Base-by-base conservation (phyloP, 73 alveolate species). In the Stentor coeruleus region DNA sequence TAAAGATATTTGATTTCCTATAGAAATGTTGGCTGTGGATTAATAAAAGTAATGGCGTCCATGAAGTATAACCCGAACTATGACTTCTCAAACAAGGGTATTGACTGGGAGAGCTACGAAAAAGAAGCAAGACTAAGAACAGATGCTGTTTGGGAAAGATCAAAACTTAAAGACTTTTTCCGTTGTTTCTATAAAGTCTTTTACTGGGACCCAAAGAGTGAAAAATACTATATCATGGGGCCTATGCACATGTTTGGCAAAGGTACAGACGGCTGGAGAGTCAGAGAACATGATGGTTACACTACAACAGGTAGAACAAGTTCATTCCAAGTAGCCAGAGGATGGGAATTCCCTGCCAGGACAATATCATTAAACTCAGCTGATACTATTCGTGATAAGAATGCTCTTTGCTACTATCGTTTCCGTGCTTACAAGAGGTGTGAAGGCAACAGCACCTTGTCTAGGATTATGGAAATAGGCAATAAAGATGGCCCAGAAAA, bases 121-220 rank as follows among this genome's bases (percentile, higher is more conserved):
- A 41, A 81, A 38, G 95, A 90, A 49, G 90, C 77, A 76, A 36
- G 86, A 20, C 88, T 90, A 38, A 82, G 95, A 77, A 90, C 95
- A 59, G 95, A 90, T 79, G 92, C 95, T 3, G 93, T 87, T 14
- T 90, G 95, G 95, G 95, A 90, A 59, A 74, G 86, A 49, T 3
- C 86, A 30, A 90, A 90, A 83, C 89, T 90, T 3, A 74, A 82
- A 58, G 95, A 90, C 77, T 59, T 66, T 74, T 90, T 90, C 89
- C 90, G 90, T 74, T 3, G 87, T 26, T 74, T 74, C 38, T 90
- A 90, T 79, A 90, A 90, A 84, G 39, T 81, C 36, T 87, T 90
- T 80, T 59, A 82, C 55, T 90, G 81, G 83, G 87, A 87, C 76
- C 81, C 73, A 11, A 72, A 57, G 76, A 60, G 36, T n/a, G 86